Evolutionary conservation across 202 grass and related monocot species (phyloP).

Genomic region (Carex arenaria): DNA sequence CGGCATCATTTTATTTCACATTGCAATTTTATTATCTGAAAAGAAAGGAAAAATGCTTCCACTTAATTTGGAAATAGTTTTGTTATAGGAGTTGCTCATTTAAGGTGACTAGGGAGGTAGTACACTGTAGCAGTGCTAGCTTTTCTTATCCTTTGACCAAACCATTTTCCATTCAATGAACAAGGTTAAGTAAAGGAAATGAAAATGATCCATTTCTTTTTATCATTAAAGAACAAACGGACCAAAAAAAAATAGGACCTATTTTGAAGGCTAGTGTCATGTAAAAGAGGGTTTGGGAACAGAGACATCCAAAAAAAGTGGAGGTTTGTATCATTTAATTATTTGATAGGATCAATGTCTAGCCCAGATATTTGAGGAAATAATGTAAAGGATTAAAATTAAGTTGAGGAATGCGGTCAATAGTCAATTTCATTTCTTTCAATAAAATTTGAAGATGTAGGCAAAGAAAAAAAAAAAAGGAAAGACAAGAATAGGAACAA

Average conservation of each 20-base stretch:
- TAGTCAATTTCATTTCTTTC: neutral
- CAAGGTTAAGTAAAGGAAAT: neutral
- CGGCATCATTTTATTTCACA: neutral
- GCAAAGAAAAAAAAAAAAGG: neutral
- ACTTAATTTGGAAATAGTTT: constrained; percentile 4
- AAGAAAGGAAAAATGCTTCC: neutral
- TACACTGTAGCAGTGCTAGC: neutral
- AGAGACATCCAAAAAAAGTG: neutral
- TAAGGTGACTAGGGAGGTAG: neutral
- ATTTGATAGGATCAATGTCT: neutral
- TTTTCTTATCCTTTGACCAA: constrained; percentile 13
- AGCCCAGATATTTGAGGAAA: neutral
- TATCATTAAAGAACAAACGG: neutral
- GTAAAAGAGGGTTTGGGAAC: neutral
- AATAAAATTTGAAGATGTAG: neutral
- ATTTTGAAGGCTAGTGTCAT: neutral
- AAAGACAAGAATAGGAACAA: neutral
- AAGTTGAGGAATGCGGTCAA: neutral
- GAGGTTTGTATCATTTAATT: neutral
- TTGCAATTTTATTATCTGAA: neutral
- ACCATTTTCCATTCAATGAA: constrained; percentile 5
- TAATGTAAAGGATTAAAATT: neutral
- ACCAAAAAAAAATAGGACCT: neutral
- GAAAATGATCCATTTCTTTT: neutral
- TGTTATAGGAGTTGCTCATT: neutral